These are phyloP conservation scores for Penicillium antarcticum DNA, from an alignment of 495 filamentous ascomycete species.

Conservation along the genomic window DNA sequence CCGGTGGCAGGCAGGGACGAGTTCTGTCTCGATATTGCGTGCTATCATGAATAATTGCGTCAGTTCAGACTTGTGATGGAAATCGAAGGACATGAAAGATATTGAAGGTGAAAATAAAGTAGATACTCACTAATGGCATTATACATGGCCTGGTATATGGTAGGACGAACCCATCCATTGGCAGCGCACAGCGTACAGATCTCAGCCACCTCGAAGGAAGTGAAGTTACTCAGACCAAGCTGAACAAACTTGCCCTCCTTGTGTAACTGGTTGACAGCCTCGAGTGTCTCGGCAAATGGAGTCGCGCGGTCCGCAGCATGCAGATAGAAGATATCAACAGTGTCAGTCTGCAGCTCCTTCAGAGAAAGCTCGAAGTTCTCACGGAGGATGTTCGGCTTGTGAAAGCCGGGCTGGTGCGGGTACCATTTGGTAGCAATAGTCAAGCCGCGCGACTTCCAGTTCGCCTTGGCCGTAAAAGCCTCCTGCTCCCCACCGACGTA, in stretches of 20 bases:
- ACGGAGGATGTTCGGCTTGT: constrained; percentile 58
- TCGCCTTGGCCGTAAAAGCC: constrained; percentile 69
- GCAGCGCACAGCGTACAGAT: constrained; percentile 77
- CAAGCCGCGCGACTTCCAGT: constrained; percentile 79
- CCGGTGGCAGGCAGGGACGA: constrained; percentile 74
- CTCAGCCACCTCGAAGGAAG: constrained; percentile 89
- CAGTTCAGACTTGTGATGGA: constrained; percentile 32
- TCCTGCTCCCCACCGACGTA: constrained; percentile 79
- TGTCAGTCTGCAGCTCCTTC: constrained; percentile 68
- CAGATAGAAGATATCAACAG: constrained; percentile 84
- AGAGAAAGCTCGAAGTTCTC: constrained; percentile 63
- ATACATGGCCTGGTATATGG: constrained; percentile 65
- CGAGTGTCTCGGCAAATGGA: constrained; percentile 77
- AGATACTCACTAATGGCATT: constrained; percentile 52
- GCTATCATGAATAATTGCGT: constrained; percentile 41
- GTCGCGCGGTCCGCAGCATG: constrained; percentile 79
- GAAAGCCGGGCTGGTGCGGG: constrained; percentile 53
- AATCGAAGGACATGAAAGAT: neutral
- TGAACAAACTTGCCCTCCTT: constrained; percentile 84
- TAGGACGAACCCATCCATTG: constrained; percentile 64
- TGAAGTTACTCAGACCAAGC: constrained; percentile 80
- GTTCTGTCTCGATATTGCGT: constrained; percentile 75
- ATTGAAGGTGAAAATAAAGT: neutral
- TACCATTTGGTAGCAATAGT: constrained; percentile 85
- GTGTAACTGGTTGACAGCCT: constrained; percentile 74